Conservation (phyloP, 2,329 filamentous ascomycete species). For the Cytospora piceae region DNA sequence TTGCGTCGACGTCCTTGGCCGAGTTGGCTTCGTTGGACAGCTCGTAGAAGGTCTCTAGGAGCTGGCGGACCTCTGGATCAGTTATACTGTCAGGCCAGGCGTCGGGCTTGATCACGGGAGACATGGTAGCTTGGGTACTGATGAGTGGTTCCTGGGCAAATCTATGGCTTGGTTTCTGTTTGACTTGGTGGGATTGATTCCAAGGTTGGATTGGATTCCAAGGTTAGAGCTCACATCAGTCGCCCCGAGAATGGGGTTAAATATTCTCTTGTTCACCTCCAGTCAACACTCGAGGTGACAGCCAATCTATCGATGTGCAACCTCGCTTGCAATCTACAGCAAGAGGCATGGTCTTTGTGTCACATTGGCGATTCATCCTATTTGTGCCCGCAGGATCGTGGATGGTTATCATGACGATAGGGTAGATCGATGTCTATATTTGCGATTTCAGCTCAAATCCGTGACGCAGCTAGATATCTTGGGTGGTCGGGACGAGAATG, state of each 20-base stretch:
- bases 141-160: not conserved
- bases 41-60: conserved; percentile 10
- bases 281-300: not conserved
- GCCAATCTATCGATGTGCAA: not conserved
- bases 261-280: not conserved
- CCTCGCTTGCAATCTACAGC: not conserved
- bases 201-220: too few species aligned
- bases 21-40: conserved; percentile 3
- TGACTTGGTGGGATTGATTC: too few species aligned
- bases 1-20: not conserved
- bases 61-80: not conserved
- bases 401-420: not conserved
- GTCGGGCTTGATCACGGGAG: not conserved
- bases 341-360: not conserved
- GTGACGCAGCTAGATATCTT: not conserved
- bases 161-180: too few species aligned
- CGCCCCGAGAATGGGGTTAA: not conserved
- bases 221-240: not conserved
- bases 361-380: not conserved
- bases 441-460: not conserved
- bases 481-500: not conserved
- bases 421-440: too few species aligned
- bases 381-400: not conserved
- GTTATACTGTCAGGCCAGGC: conserved; percentile 3
- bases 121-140: not conserved